Conservation (phyloP, 352 stramenopile species). For the Elongisporangium anandrum region DNA sequence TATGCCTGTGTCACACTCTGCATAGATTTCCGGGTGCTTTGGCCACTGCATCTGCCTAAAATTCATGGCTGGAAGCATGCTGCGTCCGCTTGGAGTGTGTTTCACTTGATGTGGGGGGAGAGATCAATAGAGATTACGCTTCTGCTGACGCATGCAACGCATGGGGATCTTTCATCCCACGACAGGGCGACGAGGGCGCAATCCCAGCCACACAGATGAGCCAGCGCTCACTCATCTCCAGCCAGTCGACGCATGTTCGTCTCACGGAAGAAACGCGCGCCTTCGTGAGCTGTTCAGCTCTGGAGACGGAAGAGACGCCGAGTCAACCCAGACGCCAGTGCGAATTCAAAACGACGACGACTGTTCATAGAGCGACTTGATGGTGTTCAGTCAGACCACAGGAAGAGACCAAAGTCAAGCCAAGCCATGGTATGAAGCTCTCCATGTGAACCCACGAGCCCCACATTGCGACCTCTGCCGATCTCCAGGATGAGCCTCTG, state of each 20-base stretch:
- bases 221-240: not conserved
- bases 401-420: too few relatives aligned
- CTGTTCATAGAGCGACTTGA: not conserved
- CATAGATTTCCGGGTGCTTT: not conserved
- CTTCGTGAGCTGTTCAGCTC: not conserved
- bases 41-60: not conserved
- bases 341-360: not conserved
- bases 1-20: not conserved
- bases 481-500: not conserved
- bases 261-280: not conserved
- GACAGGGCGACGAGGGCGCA: not conserved
- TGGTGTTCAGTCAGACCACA: too few relatives aligned
- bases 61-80: not conserved
- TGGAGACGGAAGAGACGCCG: not conserved
- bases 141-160: not conserved
- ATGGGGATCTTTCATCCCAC: not conserved
- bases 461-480: not conserved
- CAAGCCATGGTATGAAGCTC: too few relatives aligned
- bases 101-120: too few relatives aligned
- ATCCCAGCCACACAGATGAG: not conserved
- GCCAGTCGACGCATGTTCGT: not conserved
- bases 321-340: not conserved
- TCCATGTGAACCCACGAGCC: not conserved
- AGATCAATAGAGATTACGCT: not conserved
- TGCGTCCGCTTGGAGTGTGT: too few relatives aligned